phyloP scores from a whole-genome alignment of 306 rosid species.

The Quercus robur region DNA sequence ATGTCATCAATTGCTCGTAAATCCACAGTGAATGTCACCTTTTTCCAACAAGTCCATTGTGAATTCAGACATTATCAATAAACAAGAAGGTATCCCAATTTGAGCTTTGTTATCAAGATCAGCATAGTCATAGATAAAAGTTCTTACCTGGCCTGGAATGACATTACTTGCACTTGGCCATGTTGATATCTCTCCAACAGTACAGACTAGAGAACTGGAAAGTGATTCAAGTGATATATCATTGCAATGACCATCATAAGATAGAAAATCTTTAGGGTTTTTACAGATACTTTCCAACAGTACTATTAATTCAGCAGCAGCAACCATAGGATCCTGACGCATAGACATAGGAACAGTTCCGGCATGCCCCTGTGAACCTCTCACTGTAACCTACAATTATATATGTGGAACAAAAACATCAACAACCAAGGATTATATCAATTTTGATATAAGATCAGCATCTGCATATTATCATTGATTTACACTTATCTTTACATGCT shows the following conservation, averaged over 20 bases:
- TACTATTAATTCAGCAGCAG: conserved; percentile 78
- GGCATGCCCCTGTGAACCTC: conserved; percentile 94
- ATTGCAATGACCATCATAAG: conserved; percentile 67
- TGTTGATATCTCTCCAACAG: conserved; percentile 94
- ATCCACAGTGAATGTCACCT: conserved; percentile 92
- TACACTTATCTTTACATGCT: not conserved
- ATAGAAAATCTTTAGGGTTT: conserved; percentile 65
- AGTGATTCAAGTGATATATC: conserved; percentile 61
- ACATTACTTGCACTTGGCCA: conserved; percentile 99
- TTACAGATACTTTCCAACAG: conserved; percentile 74
- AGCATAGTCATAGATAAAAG: conserved; percentile 24
- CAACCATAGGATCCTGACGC: conserved; percentile 93
- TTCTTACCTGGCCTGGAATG: conserved; percentile 95
- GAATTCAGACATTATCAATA: not conserved
- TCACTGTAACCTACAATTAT: conserved; percentile 71
- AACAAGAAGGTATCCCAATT: conserved; percentile 9
- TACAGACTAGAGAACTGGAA: conserved; percentile 86
- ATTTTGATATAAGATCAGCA: not conserved
- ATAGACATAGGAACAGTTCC: conserved; percentile 96
- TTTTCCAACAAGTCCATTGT: conserved; percentile 20
- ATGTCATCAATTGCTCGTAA: conserved; percentile 80
- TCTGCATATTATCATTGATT: not conserved
- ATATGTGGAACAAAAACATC: not conserved
- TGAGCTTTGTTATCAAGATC: conserved; percentile 15
- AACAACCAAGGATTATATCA: not conserved